phyloP scores from a whole-genome alignment of 2,329 filamentous ascomycete genomes.

The Epicoccum sorghinum region DNA sequence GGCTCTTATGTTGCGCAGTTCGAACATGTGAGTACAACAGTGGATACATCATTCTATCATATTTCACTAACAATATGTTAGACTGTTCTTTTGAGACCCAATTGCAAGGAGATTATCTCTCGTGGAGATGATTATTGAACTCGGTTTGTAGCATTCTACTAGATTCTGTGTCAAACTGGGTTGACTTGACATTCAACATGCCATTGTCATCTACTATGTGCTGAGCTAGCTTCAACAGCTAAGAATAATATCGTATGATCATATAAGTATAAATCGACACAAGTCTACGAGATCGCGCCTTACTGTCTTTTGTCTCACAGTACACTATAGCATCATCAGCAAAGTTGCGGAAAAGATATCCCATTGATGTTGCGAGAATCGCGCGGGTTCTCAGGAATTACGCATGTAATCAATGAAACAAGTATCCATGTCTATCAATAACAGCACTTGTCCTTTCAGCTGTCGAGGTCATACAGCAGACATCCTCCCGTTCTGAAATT shows the following conservation, averaged over 20 bases:
- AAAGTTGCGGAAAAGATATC: too few relatives aligned
- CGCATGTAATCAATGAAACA: too few relatives aligned
- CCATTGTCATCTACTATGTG: not conserved
- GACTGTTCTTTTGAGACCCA: constrained; percentile 42
- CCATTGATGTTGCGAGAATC: too few relatives aligned
- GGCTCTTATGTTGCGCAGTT: constrained; percentile 93
- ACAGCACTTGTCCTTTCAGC: constrained; percentile 17
- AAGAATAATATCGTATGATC: not conserved
- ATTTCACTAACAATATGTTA: constrained; percentile 23
- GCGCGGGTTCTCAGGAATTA: too few relatives aligned
- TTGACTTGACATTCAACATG: not conserved
- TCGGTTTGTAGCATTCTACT: not conserved
- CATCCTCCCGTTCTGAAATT: constrained; percentile 86
- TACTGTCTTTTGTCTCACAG: too few relatives aligned
- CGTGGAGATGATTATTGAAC: constrained; percentile 80
- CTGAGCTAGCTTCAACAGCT: not conserved
- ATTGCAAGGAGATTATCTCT: constrained; percentile 84
- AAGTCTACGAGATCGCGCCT: too few relatives aligned
- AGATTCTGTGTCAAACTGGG: not conserved
- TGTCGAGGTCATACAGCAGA: constrained; percentile 80
- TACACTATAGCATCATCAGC: too few relatives aligned
- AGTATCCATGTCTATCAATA: too few relatives aligned
- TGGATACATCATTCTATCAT: too few relatives aligned
- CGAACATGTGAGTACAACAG: constrained; percentile 75
- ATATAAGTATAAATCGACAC: not conserved